Percentiles rank a stretch among this genome's conserved stretches.
Evolutionary conservation across 257 asterid genomes (phyloP).

Genomic region (Jacaranda copaia): DNA sequence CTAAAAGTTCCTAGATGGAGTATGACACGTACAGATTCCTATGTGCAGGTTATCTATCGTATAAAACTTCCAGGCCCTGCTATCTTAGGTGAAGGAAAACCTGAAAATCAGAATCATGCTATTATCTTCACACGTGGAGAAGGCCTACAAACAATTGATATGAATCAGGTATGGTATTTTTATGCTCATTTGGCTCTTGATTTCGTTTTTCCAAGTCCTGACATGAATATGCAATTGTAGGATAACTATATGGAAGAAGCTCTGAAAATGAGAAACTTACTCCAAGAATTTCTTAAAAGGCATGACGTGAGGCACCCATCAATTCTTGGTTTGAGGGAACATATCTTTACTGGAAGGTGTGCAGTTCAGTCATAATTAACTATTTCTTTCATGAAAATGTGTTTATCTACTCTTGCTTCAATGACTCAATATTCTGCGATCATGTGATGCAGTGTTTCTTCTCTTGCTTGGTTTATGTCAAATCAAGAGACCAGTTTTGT

Average conservation of each 20-base stretch:
- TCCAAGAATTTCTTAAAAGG: conserved; percentile 60
- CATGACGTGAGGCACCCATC: conserved; percentile 66
- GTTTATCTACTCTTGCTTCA: conserved; percentile 7
- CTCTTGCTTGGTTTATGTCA: conserved; percentile 74
- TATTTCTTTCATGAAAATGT: not conserved
- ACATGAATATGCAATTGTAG: conserved; percentile 39
- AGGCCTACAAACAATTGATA: conserved; percentile 91
- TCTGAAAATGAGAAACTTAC: conserved; percentile 67
- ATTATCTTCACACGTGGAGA: conserved; percentile 87
- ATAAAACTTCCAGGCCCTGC: conserved; percentile 94
- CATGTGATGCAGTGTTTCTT: conserved; percentile 55
- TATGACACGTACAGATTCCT: conserved; percentile 20
- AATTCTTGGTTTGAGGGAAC: conserved; percentile 72
- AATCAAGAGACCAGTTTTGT: conserved; percentile 72
- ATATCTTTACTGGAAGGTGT: conserved; percentile 72
- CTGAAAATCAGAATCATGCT: conserved; percentile 95
- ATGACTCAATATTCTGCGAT: conserved; percentile 15
- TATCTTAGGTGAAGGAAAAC: conserved; percentile 90
- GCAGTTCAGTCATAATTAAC: conserved; percentile 27
- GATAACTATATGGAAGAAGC: conserved; percentile 78
- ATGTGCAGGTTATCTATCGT: conserved; percentile 77
- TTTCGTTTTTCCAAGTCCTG: conserved; percentile 12
- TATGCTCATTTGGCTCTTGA: not conserved
- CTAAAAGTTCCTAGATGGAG: conserved; percentile 41
- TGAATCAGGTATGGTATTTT: conserved; percentile 75